Evolutionary conservation across 2,329 filamentous ascomycete species (phyloP).

Genomic region (Paracorniculantispora psalliotae): DNA sequence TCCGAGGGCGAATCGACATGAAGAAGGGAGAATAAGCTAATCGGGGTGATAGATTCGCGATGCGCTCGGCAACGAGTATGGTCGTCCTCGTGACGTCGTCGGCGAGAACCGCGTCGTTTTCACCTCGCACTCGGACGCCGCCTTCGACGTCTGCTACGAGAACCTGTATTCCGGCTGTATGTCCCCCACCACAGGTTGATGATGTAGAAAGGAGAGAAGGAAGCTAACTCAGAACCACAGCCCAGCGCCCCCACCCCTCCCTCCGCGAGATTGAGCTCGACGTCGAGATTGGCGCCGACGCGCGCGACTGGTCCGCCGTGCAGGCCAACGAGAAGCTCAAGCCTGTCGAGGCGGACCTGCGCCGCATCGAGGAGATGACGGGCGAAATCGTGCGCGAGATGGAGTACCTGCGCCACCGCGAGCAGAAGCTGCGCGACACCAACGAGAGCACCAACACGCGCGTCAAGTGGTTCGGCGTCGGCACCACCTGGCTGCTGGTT

Average conservation of each 20-base stretch:
- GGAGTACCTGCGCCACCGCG: slow-evolving; percentile 85
- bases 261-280: slow-evolving; percentile 80
- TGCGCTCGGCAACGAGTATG: slow-evolving; percentile 93
- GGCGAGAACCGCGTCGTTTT: slow-evolving; percentile 93
- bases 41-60: slow-evolving; percentile 70
- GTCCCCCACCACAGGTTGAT: slow-evolving; percentile 27
- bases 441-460: slow-evolving; percentile 99
- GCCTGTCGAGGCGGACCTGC: slow-evolving; percentile 90
- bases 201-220: not conserved
- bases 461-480: slow-evolving; percentile 97
- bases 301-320: slow-evolving; percentile 96
- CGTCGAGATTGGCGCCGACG: slow-evolving; percentile 93
- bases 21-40: slow-evolving; percentile 3
- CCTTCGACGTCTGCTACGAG: slow-evolving; percentile 96
- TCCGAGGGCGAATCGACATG: not conserved
- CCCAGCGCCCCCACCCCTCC: slow-evolving; percentile 40
- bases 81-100: slow-evolving; percentile 80
- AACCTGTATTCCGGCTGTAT: slow-evolving; percentile 70
- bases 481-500: slow-evolving; percentile 86
- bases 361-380: slow-evolving; percentile 86
- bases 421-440: slow-evolving; percentile 95
- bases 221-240: no score
- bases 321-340: slow-evolving; percentile 96
- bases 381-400: slow-evolving; percentile 87
- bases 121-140: slow-evolving; percentile 83